Evolutionary conservation across 2,329 filamentous ascomycete species (phyloP).

Genomic region (Calonectria honghensis): DNA sequence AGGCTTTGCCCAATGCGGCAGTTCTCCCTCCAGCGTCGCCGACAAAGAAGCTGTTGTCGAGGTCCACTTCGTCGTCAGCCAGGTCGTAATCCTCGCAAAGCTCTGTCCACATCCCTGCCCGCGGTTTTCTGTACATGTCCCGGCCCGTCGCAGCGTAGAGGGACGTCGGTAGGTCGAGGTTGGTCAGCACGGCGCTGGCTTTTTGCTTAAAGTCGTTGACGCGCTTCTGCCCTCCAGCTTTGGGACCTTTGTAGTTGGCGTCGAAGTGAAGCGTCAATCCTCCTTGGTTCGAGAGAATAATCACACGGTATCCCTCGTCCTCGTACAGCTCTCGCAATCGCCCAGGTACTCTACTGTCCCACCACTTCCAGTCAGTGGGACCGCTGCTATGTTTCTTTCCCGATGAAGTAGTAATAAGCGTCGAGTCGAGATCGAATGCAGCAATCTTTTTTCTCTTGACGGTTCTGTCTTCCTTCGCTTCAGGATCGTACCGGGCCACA

Average conservation of each 20-base stretch:
- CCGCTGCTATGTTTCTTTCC: constrained; percentile 85
- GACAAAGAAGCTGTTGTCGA: constrained; percentile 85
- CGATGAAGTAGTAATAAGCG: constrained; percentile 86
- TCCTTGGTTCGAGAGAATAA: constrained; percentile 92
- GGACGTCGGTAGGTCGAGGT: constrained; percentile 84
- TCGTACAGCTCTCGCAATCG: constrained; percentile 79
- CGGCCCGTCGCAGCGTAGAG: constrained; percentile 91
- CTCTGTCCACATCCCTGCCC: constrained; percentile 89
- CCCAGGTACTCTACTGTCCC: constrained; percentile 82
- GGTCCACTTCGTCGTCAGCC: constrained; percentile 76
- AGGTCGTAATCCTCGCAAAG: constrained; percentile 76
- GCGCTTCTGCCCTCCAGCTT: constrained; percentile 76
- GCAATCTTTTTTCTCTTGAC: constrained; percentile 74
- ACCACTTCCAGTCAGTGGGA: constrained; percentile 95
- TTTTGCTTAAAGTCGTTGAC: constrained; percentile 90
- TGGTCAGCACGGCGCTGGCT: constrained; percentile 79
- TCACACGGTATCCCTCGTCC: constrained; percentile 82
- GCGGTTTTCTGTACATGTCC: constrained; percentile 90
- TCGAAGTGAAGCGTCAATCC: constrained; percentile 85
- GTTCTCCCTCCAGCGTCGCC: constrained; percentile 86
- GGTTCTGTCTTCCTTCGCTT: constrained; percentile 60
- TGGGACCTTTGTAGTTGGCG: constrained; percentile 78
- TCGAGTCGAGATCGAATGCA: constrained; percentile 89
- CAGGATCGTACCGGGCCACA: constrained; percentile 81
- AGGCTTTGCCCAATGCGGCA: constrained; percentile 59